These are phyloP conservation scores for Parastagonospora avenae DNA, from an alignment of 2,329 filamentous ascomycete species.

Conservation along the genomic window DNA sequence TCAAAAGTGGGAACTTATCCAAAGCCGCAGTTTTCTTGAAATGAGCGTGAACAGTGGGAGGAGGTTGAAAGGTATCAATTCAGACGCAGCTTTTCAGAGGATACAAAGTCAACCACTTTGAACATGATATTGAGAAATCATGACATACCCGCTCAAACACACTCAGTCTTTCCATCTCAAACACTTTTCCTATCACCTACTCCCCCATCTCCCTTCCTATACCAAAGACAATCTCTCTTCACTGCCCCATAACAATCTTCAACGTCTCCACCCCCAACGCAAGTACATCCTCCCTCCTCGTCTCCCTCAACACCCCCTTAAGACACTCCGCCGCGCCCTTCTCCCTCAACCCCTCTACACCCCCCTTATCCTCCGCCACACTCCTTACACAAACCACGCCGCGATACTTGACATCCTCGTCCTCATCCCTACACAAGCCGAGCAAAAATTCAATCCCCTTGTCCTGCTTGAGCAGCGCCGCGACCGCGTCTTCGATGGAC, in stretches of 20 bases:
- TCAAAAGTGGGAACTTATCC: too few relatives aligned
- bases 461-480: slow-evolving; percentile 68
- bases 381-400: slow-evolving; percentile 79
- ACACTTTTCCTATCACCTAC: not conserved
- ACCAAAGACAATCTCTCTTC: not conserved
- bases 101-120: too few relatives aligned
- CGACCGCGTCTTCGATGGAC: slow-evolving; percentile 74
- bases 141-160: too few relatives aligned
- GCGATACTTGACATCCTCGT: slow-evolving; percentile 69
- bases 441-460: slow-evolving; percentile 79
- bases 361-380: slow-evolving; percentile 64
- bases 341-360: slow-evolving; percentile 50
- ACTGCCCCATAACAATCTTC: slow-evolving; percentile 63
- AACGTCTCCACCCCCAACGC: slow-evolving; percentile 73
- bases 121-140: too few relatives aligned
- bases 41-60: too few relatives aligned
- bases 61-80: too few relatives aligned
- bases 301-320: slow-evolving; percentile 72
- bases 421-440: slow-evolving; percentile 74
- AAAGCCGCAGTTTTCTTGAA: too few relatives aligned
- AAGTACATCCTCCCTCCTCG: slow-evolving; percentile 71
- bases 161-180: too few relatives aligned
- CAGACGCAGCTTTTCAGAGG: too few relatives aligned
- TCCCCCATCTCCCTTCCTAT: not conserved
- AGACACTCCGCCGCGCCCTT: slow-evolving; percentile 70